Evolutionary conservation across 495 filamentous ascomycete genomes (phyloP).

Genomic region (Platismatia glauca): DNA sequence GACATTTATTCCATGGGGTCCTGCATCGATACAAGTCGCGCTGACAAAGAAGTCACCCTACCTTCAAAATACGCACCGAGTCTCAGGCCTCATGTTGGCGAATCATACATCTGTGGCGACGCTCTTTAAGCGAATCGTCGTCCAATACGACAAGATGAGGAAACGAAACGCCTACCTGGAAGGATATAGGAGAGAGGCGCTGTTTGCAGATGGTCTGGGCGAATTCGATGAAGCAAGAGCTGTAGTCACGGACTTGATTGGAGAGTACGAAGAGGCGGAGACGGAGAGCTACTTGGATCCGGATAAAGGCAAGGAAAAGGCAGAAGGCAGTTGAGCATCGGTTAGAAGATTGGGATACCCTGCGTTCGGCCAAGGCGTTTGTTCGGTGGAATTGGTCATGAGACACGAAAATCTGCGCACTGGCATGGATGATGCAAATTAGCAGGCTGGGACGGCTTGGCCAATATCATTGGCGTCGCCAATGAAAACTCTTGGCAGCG

Average conservation of each 20-base stretch:
- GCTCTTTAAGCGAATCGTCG: slow-evolving; percentile 85
- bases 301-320: slow-evolving; percentile 45
- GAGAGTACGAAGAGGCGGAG: slow-evolving; percentile 94
- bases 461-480: not conserved
- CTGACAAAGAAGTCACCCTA: slow-evolving; percentile 95
- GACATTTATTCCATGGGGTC: slow-evolving; percentile 98
- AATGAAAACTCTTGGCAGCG: not conserved
- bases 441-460: not conserved
- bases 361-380: slow-evolving; percentile 3
- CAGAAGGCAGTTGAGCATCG: slow-evolving; percentile 22
- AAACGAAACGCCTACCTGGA: slow-evolving; percentile 97
- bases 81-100: slow-evolving; percentile 93
- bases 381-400: slow-evolving; percentile 2
- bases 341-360: not conserved
- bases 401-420: not conserved
- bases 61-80: slow-evolving; percentile 74
- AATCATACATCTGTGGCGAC: slow-evolving; percentile 98
- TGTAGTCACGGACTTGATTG: slow-evolving; percentile 78
- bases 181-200: slow-evolving; percentile 85
- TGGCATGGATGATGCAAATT: not conserved
- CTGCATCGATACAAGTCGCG: slow-evolving; percentile 93
- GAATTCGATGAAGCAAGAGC: slow-evolving; percentile 93
- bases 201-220: slow-evolving; percentile 79
- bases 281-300: slow-evolving; percentile 75
- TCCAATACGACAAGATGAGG: slow-evolving; percentile 82